Base-by-base conservation (phyloP, 2,329 filamentous ascomycete genomes). In the Zasmidium cellare region DNA sequence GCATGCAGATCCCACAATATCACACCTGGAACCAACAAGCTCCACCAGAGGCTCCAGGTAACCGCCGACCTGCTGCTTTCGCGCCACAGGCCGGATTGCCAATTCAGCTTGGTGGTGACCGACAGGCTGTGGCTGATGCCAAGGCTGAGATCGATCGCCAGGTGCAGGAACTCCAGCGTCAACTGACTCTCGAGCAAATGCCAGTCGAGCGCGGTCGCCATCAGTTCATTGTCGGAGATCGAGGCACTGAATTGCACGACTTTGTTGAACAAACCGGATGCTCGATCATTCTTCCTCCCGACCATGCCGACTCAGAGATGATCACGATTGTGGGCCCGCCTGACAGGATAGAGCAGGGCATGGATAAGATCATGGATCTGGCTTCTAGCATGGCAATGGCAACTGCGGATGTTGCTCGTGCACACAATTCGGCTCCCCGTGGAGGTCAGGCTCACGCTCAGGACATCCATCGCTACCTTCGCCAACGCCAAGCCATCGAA, bases 201-300 rank as follows among this genome's bases (percentile, higher is more conserved):
- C 84, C 88, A 5, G 91, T 97, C 66, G 89, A 93, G 74, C 88
- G 88, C 61, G 91, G 91, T 50, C 87, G 91, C 52, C 94, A 97
- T 73, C 92, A 96, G 73, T 97, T 97, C 79, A 94, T 99, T 70
- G 87, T 96, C 62, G 93, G 93, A 52, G 87, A 93, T 61, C 84
- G 87, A 61, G 92, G 90, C 60, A 84, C 90, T 61, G 87, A 90
- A 18, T 81, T 91, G 31, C 86, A 97, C 57, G 86, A 96, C 47
- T 97, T 99, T 79, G 86, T 97, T 64, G 83, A 87, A 47, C 86
- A 96, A 69, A 97, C 94, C 57, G 93, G 93, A 62, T 99, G 94
- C 75, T 85, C 89, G 46, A 88, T 97, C 59, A 84, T 97, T 57
- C 77, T 97, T 47, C 93, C 87, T 53, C 84, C 91, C 7, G 82